Evolutionary conservation across 768 basidiomycete species (phyloP).

Genomic region (Scleroderma bovista): DNA sequence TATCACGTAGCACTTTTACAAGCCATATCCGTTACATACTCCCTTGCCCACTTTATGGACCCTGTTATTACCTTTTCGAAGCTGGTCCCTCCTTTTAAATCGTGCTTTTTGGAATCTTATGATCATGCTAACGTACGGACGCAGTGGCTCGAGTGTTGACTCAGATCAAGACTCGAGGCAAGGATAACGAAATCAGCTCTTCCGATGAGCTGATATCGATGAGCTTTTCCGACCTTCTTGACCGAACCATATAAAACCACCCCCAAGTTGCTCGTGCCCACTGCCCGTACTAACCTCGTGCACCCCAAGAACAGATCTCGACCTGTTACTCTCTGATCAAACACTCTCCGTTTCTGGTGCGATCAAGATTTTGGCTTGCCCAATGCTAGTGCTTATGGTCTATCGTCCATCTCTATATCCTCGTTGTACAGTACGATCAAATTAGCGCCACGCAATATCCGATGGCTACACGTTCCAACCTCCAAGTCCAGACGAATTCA

Average conservation of each 20-base stretch:
- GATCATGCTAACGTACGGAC: neutral
- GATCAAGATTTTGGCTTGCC: no score
- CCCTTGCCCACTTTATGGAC: slow-evolving; percentile 16
- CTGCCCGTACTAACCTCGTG: no score
- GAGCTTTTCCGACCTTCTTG: neutral
- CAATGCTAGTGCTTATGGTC: no score
- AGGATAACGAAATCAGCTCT: no score
- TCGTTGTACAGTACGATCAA: no score
- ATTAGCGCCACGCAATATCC: no score
- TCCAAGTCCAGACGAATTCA: slow-evolving; percentile 30
- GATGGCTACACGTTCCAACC: neutral
- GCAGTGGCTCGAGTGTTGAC: neutral
- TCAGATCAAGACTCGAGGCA: neutral
- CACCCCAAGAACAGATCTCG: no score
- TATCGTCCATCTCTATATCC: no score
- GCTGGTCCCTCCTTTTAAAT: neutral
- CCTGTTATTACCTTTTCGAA: slow-evolving; percentile 2
- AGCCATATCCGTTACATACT: slow-evolving; percentile 29
- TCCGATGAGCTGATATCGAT: neutral
- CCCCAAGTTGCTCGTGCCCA: no score
- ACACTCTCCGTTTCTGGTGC: no score
- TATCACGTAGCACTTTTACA: slow-evolving; percentile 21
- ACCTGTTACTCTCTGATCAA: no score
- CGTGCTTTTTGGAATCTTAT: slow-evolving; percentile 1
- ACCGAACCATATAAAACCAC: neutral